These are phyloP conservation scores for Phytophthora sp. DNA, from an alignment of 352 stramenopile genomes.

Conservation along the genomic window DNA sequence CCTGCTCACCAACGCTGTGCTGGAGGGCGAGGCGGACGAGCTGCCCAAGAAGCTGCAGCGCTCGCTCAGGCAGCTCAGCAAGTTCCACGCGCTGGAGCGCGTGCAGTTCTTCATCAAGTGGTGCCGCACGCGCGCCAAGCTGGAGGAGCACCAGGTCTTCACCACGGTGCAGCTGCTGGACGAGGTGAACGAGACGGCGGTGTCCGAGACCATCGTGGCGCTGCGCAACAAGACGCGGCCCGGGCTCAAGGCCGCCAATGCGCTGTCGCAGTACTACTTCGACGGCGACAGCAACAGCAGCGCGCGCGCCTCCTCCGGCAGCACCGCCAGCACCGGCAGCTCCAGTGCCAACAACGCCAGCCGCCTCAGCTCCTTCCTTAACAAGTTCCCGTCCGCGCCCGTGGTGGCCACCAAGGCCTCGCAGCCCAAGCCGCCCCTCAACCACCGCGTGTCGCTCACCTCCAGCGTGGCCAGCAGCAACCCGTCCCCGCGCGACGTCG, in stretches of 20 bases:
- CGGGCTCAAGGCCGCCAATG: slow-evolving; percentile 24
- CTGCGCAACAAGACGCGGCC: slow-evolving; percentile 66
- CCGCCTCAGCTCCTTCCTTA: slow-evolving; percentile 69
- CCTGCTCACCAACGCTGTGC: slow-evolving; percentile 58
- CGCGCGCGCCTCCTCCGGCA: slow-evolving; percentile 20
- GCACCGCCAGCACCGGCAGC: slow-evolving; percentile 25
- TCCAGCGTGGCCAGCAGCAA: slow-evolving; percentile 44
- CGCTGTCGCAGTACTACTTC: slow-evolving; percentile 41
- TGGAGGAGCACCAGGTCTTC: slow-evolving; percentile 81
- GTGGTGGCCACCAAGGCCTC: slow-evolving; percentile 31
- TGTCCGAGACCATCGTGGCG: slow-evolving; percentile 64
- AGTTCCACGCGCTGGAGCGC: slow-evolving; percentile 83
- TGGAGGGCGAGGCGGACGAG: slow-evolving; percentile 31
- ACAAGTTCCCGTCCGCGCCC: slow-evolving; percentile 56
- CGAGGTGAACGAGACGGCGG: slow-evolving; percentile 71
- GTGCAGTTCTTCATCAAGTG: slow-evolving; percentile 90
- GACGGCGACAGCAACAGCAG: slow-evolving; percentile 22
- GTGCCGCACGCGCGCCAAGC: slow-evolving; percentile 54
- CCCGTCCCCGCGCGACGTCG: slow-evolving; percentile 26
- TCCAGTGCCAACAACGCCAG: slow-evolving; percentile 43
- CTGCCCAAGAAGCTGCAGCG: slow-evolving; percentile 78
- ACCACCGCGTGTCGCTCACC: slow-evolving; percentile 30
- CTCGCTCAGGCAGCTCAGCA: slow-evolving; percentile 69
- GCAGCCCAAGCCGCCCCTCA: slow-evolving; percentile 25
- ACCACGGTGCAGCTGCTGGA: slow-evolving; percentile 83